Evolutionary conservation across 805 yeast genomes (phyloP).

Genomic region (Metschnikowia lunata): DNA sequence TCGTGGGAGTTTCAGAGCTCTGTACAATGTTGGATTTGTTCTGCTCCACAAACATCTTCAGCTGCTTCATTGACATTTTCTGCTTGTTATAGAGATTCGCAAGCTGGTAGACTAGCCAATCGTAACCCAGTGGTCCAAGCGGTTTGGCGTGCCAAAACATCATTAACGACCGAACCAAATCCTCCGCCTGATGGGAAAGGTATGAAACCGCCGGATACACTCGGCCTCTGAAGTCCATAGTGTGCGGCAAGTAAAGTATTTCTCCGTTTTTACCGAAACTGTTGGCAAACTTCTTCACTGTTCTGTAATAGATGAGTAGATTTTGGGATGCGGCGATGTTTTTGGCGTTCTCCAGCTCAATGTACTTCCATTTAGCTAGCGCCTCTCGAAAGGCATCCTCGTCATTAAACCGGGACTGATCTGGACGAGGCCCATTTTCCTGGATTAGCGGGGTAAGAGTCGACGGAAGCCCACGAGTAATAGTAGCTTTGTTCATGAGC

Average conservation of each 20-base stretch:
- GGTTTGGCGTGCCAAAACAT: slow-evolving; percentile 37
- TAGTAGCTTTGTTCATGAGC: slow-evolving; percentile 17
- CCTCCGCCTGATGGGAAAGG: slow-evolving; percentile 35
- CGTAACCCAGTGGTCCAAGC: slow-evolving; percentile 31
- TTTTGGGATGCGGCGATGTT: slow-evolving; percentile 1
- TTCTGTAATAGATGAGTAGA: slow-evolving; percentile 15
- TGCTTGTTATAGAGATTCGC: slow-evolving; percentile 32
- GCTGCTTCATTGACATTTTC: slow-evolving; percentile 23
- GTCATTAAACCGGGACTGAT: not conserved
- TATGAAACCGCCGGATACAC: slow-evolving; percentile 36
- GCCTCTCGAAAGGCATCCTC: slow-evolving; percentile 2
- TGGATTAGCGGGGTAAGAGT: slow-evolving; percentile 4
- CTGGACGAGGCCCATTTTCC: slow-evolving; percentile 2
- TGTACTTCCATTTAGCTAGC: slow-evolving; percentile 4
- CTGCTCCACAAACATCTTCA: slow-evolving; percentile 24
- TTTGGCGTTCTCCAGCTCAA: not conserved
- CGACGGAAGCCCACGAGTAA: slow-evolving; percentile 14
- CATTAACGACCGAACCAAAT: slow-evolving; percentile 29
- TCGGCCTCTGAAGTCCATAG: slow-evolving; percentile 39
- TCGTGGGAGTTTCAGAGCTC: slow-evolving; percentile 28
- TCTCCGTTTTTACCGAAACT: slow-evolving; percentile 31
- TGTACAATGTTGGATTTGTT: slow-evolving; percentile 20
- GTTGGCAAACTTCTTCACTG: slow-evolving; percentile 21
- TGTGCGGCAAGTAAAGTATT: slow-evolving; percentile 34
- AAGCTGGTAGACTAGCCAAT: slow-evolving; percentile 38